A percentile compares a stretch with the other conserved stretches of the same genome.
Evolutionary conservation across 2,329 filamentous ascomycete genomes (phyloP).

Genomic region (Phoma sp.): DNA sequence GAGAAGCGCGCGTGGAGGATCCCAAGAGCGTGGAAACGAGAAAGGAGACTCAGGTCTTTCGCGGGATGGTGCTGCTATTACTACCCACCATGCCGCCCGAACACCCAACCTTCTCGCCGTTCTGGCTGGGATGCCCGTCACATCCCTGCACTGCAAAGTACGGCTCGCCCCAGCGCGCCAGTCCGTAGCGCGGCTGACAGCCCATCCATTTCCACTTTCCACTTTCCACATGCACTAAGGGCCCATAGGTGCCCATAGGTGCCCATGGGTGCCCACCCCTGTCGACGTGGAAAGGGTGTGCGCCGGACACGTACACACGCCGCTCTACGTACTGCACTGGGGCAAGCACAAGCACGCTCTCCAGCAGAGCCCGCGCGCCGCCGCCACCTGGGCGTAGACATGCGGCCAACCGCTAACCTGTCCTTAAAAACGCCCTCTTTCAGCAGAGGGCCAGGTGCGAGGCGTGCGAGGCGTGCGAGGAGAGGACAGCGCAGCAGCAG

Average conservation of each 20-base stretch:
- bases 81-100: slow-evolving; percentile 37
- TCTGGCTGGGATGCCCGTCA: slow-evolving; percentile 27
- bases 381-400: not conserved
- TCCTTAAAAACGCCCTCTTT: too few relatives aligned
- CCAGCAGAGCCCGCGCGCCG: not conserved
- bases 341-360: not conserved
- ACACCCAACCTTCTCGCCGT: slow-evolving; percentile 35
- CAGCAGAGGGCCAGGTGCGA: too few relatives aligned
- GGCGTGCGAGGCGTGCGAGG: too few relatives aligned
- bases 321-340: too few relatives aligned
- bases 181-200: slow-evolving; percentile 16
- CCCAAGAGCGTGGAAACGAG: slow-evolving; percentile 42
- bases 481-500: too few relatives aligned
- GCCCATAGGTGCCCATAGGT: too few relatives aligned
- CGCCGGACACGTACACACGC: too few relatives aligned
- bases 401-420: too few relatives aligned
- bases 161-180: slow-evolving; percentile 27
- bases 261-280: too few relatives aligned
- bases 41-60: slow-evolving; percentile 42
- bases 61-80: slow-evolving; percentile 37
- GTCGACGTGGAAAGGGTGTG: too few relatives aligned
- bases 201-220: not conserved
- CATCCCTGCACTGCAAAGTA: slow-evolving; percentile 28
- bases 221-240: too few relatives aligned
- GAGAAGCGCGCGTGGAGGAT: slow-evolving; percentile 40